Evolutionary conservation across 192 early-diverging fungal genomes (phyloP).

Genomic region (Podila clonocystis): DNA sequence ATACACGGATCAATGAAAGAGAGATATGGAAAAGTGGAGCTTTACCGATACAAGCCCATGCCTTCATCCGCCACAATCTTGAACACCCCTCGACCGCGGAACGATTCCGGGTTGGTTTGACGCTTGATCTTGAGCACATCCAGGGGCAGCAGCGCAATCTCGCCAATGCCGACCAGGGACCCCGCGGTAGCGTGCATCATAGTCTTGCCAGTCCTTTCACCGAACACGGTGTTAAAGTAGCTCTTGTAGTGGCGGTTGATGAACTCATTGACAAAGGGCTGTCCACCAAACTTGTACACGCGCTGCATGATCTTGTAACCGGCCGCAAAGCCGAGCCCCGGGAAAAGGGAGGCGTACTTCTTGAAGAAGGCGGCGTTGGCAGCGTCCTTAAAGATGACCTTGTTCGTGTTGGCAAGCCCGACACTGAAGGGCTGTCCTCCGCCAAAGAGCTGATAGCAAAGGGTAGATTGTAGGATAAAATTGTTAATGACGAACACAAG

Average conservation of each 20-base stretch:
- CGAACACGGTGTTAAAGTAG: constrained; percentile 82
- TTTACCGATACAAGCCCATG: constrained; percentile 85
- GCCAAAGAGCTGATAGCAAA: constrained; percentile 65
- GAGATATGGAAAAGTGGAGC: neutral
- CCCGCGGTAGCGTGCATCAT: constrained; percentile 98
- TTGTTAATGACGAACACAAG: neutral
- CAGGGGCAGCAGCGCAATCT: constrained; percentile 93
- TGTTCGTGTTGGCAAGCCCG: constrained; percentile 65
- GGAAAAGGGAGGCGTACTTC: constrained; percentile 95
- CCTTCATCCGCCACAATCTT: constrained; percentile 87
- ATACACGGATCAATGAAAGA: neutral
- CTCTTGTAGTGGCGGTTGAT: constrained; percentile 82
- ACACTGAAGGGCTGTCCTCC: constrained; percentile 21
- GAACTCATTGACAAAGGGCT: constrained; percentile 94
- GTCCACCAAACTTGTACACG: constrained; percentile 98
- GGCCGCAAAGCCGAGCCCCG: constrained; percentile 95
- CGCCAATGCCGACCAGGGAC: constrained; percentile 94
- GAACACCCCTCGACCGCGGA: constrained; percentile 81
- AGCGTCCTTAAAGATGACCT: constrained; percentile 92
- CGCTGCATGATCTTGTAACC: constrained; percentile 98
- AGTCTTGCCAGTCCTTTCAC: constrained; percentile 92
- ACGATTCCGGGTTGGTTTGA: constrained; percentile 90
- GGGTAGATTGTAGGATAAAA: neutral
- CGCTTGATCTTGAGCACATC: constrained; percentile 98
- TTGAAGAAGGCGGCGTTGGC: constrained; percentile 69